Evolutionary conservation across 495 filamentous ascomycete species (phyloP).

Genomic region (Hypoxylon lienhwacheense): DNA sequence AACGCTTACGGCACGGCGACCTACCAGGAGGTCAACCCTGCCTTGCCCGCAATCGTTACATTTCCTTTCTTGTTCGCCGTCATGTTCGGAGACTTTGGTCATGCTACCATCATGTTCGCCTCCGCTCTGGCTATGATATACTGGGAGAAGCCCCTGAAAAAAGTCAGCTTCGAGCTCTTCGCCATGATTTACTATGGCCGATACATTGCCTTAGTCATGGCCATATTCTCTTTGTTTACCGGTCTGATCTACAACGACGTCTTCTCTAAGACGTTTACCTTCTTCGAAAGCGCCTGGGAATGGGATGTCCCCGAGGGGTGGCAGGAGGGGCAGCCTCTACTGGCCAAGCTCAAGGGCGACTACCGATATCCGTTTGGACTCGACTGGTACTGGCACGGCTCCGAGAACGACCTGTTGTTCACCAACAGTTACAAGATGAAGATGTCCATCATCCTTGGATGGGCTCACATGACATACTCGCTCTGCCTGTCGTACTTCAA

Average conservation of each 20-base stretch:
- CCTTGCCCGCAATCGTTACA: conserved; percentile 89
- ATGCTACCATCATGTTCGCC: conserved; percentile 81
- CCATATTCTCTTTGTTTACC: conserved; percentile 93
- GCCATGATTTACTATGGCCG: conserved; percentile 98
- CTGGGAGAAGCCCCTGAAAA: conserved; percentile 86
- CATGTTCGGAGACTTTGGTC: conserved; percentile 98
- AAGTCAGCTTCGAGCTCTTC: conserved; percentile 91
- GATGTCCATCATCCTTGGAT: conserved; percentile 93
- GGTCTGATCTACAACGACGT: conserved; percentile 97
- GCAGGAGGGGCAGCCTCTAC: conserved; percentile 57
- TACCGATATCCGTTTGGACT: conserved; percentile 95
- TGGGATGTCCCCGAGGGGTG: conserved; percentile 72
- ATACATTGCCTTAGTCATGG: conserved; percentile 99
- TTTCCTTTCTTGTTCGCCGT: conserved; percentile 98
- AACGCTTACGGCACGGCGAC: conserved; percentile 97
- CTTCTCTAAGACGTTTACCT: conserved; percentile 87
- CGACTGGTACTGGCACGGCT: conserved; percentile 95
- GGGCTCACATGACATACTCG: conserved; percentile 98
- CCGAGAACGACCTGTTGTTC: conserved; percentile 92
- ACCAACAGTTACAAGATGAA: conserved; percentile 99
- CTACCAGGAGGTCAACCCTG: conserved; percentile 96
- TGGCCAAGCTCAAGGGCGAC: conserved; percentile 62
- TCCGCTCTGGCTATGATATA: conserved; percentile 89
- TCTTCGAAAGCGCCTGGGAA: conserved; percentile 86
- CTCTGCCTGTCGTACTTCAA: conserved; percentile 92